phyloP scores from a whole-genome alignment of 179 eudicot species.

The Spinacia oleracea region DNA sequence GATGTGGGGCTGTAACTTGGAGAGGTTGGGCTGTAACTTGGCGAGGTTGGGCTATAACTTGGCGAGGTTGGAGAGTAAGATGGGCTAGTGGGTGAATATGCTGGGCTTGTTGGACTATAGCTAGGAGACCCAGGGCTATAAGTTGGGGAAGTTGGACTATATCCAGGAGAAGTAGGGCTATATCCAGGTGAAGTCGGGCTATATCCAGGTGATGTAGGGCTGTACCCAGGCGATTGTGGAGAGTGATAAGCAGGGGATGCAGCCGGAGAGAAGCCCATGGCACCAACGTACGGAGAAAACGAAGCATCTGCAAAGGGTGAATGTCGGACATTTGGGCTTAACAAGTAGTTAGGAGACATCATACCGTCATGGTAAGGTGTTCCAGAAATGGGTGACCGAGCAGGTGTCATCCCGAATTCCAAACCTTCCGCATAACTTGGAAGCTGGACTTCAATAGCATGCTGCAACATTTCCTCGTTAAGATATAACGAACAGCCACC shows the following conservation, averaged over 20 bases:
- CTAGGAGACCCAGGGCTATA: conserved; percentile 75
- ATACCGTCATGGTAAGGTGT: conserved; percentile 88
- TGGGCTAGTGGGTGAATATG: conserved; percentile 89
- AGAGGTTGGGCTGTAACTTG: conserved; percentile 81
- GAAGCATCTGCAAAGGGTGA: conserved; percentile 77
- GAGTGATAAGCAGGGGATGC: conserved; percentile 31
- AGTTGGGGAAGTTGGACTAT: conserved; percentile 90
- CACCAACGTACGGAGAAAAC: conserved; percentile 87
- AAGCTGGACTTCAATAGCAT: conserved; percentile 86
- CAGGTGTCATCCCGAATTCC: conserved; percentile 90
- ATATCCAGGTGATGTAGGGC: conserved; percentile 72
- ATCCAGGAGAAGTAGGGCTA: conserved; percentile 80
- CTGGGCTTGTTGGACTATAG: conserved; percentile 83
- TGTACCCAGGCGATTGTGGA: conserved; percentile 57
- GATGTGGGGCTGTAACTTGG: conserved; percentile 87
- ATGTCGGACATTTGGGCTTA: conserved; percentile 64
- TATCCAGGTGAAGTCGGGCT: conserved; percentile 78
- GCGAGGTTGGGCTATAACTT: conserved; percentile 77
- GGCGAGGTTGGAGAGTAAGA: conserved; percentile 87
- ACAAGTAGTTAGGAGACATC: conserved; percentile 78
- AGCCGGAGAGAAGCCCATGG: conserved; percentile 74
- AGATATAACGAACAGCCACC: conserved; percentile 80
- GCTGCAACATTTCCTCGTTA: conserved; percentile 85
- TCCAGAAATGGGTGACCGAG: conserved; percentile 67
- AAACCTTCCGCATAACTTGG: conserved; percentile 89